Evolutionary conservation across 2,329 filamentous ascomycete genomes (phyloP), one percentile per base, ranked within the genome.

Genomic region (Furcasterigmium furcatum): DNA sequence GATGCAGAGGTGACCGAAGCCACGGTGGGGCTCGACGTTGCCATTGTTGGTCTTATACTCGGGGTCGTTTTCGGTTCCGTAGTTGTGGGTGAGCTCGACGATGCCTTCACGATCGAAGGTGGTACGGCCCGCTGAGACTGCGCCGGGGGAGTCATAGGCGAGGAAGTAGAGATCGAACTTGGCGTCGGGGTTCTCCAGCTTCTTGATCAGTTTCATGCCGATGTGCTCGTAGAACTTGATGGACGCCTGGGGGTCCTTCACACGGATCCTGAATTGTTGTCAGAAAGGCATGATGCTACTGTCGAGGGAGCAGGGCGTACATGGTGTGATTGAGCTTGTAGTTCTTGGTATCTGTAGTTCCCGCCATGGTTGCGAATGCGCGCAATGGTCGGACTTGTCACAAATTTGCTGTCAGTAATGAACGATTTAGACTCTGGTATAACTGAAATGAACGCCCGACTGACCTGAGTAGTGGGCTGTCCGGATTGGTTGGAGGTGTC

Each of bases 131-230:
- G 79, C 74, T 9, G 88, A 94, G n/a, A 81, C 71, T 13, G 92
- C 87, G 30, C 79, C 74, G 9, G 89, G 81, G 25, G 82, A 80
- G 63, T 96, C 86, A 70, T 95, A 97, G 48, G 85, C 91, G 49
- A 99, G 77, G 72, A 97, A 97, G 76, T 97, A 97, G 22, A 96
- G 82, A 59, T 94, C 89, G 67, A 97, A 97, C 62, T 95, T 96
- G 66, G 82, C 82, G 49, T 96, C 91, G 13, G 91, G 87, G 61
- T 90, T 88, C 51, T 86, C 74, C 39, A 94, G 76, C 70, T 91
- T 88, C 60, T 88, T 83, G 66, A 97, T 79, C 51, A 91, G 70
- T 61, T 77, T 91, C 79, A 97, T 84, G 57, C 94, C 94, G 16
- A 99, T 80, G 66, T 90, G 88, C 63, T 96, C 85, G 69, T 97